These are phyloP conservation scores for Paraphoma sp. DNA, from an alignment of 2,329 filamentous ascomycete species.

Conservation along the genomic window DNA sequence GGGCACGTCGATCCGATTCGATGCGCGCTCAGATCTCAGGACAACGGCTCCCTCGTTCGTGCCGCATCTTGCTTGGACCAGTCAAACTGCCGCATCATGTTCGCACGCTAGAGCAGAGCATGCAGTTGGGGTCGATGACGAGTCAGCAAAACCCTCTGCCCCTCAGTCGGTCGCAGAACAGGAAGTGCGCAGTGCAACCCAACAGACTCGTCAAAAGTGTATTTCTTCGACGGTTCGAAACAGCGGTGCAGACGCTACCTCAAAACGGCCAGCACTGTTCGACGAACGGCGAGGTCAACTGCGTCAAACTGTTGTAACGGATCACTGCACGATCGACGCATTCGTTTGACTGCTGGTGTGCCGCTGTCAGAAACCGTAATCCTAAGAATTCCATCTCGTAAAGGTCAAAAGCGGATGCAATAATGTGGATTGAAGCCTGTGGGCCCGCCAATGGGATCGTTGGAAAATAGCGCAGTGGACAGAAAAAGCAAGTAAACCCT, in stretches of 20 bases:
- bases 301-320: conserved; percentile 10
- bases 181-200: background rate
- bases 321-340: conserved; percentile 21
- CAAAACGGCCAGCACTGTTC: background rate
- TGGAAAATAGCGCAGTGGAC: conserved; percentile 19
- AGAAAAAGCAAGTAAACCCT: conserved; percentile 21
- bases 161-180: conserved; percentile 3
- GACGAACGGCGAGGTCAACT: background rate
- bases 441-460: conserved; percentile 19
- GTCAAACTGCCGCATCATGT: conserved; percentile 11
- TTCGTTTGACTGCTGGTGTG: conserved; percentile 25
- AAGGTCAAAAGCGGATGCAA: conserved; percentile 16
- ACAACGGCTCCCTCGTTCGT: conserved; percentile 39
- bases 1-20: conserved; percentile 43
- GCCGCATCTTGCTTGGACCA: conserved; percentile 38
- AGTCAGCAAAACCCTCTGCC: conserved; percentile 16
- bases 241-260: background rate
- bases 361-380: conserved; percentile 36
- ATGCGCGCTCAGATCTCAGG: conserved; percentile 38
- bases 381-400: conserved; percentile 10
- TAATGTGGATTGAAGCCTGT: conserved; percentile 15
- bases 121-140: conserved; percentile 16
- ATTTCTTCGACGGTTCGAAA: background rate
- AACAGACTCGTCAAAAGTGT: background rate
- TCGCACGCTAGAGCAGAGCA: conserved; percentile 14